A percentile compares a stretch with the other conserved stretches of the same genome.
These are phyloP conservation scores for Darksidea phi DNA, from an alignment of 495 filamentous ascomycete species.

Conservation along the genomic window DNA sequence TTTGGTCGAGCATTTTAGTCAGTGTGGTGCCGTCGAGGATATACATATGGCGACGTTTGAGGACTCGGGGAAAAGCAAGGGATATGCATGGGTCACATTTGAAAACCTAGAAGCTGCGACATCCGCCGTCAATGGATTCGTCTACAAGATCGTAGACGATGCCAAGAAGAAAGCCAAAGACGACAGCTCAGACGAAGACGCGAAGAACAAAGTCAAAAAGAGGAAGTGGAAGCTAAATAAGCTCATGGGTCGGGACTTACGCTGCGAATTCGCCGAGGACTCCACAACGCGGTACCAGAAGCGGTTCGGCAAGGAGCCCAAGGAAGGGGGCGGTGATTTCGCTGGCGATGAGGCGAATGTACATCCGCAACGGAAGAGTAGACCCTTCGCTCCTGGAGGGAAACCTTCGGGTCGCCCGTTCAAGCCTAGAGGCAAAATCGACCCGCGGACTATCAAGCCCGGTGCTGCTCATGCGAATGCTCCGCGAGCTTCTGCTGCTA, in stretches of 20 bases:
- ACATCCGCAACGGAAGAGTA: slow-evolving; percentile 31
- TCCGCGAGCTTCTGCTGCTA: slow-evolving; percentile 65
- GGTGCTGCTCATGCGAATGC: slow-evolving; percentile 49
- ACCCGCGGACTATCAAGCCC: slow-evolving; percentile 41
- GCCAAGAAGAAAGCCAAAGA: slow-evolving; percentile 43
- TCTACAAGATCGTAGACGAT: slow-evolving; percentile 46
- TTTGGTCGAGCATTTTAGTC: slow-evolving; percentile 72
- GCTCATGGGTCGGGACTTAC: slow-evolving; percentile 71
- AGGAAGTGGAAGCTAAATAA: slow-evolving; percentile 80
- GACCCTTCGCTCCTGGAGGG: slow-evolving; percentile 11
- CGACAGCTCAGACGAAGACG: slow-evolving; percentile 38
- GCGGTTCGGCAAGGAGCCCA: slow-evolving; percentile 73
- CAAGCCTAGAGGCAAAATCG: slow-evolving; percentile 31
- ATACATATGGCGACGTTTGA: slow-evolving; percentile 92
- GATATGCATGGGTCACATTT: slow-evolving; percentile 93
- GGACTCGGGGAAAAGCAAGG: slow-evolving; percentile 96
- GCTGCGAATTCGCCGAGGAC: slow-evolving; percentile 93
- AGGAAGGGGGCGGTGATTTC: slow-evolving; percentile 43
- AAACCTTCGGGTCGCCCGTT: neutral
- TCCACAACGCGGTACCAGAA: slow-evolving; percentile 84
- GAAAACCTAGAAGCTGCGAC: slow-evolving; percentile 69
- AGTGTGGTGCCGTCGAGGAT: slow-evolving; percentile 75
- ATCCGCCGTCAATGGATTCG: slow-evolving; percentile 78
- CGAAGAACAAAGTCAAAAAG: slow-evolving; percentile 57
- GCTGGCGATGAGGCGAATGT: slow-evolving; percentile 16